A percentile compares a stretch with the other conserved stretches of the same genome.
These are phyloP conservation scores for Saccharomyces hybrid DNA, from an alignment of 1,139 yeast species.

Conservation along the genomic window DNA sequence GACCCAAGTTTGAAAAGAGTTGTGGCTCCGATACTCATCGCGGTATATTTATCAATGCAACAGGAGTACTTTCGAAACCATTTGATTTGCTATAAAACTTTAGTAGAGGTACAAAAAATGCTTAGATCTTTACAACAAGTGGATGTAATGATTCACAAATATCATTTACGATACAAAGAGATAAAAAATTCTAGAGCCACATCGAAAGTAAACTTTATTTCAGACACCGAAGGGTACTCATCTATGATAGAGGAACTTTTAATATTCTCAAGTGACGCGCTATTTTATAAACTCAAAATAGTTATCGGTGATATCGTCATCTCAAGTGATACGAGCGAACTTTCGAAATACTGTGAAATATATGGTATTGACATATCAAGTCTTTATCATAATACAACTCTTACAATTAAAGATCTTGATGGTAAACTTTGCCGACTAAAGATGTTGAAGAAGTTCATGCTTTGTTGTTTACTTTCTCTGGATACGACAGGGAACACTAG, in stretches of 20 bases:
- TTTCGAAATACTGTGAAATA: slow-evolving; percentile 20
- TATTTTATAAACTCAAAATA: slow-evolving; percentile 15
- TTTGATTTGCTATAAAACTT: slow-evolving; percentile 16
- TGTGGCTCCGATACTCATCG: slow-evolving; percentile 12
- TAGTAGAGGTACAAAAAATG: slow-evolving; percentile 13
- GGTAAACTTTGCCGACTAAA: slow-evolving; percentile 17
- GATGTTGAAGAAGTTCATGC: slow-evolving; percentile 17
- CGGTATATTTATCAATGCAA: slow-evolving; percentile 19
- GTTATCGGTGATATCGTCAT: slow-evolving; percentile 12
- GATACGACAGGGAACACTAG: neutral
- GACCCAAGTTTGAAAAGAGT: slow-evolving; percentile 8
- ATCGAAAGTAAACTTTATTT: slow-evolving; percentile 5
- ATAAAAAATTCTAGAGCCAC: slow-evolving; percentile 13
- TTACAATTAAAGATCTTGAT: slow-evolving; percentile 10
- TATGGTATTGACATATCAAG: slow-evolving; percentile 18
- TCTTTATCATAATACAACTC: slow-evolving; percentile 13
- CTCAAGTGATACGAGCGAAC: slow-evolving; percentile 10
- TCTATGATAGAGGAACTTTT: slow-evolving; percentile 14
- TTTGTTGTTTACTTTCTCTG: slow-evolving; percentile 15
- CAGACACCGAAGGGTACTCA: slow-evolving; percentile 4
- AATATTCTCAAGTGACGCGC: slow-evolving; percentile 16
- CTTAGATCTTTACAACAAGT: slow-evolving; percentile 14
- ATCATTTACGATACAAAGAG: slow-evolving; percentile 16
- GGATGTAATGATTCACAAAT: slow-evolving; percentile 18
- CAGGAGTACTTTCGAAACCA: slow-evolving; percentile 20